Evolutionary conservation across 2,329 filamentous ascomycete species (phyloP), one percentile per base, ranked within the genome.

Genomic region (Sporothrix brunneoviolacea): DNA sequence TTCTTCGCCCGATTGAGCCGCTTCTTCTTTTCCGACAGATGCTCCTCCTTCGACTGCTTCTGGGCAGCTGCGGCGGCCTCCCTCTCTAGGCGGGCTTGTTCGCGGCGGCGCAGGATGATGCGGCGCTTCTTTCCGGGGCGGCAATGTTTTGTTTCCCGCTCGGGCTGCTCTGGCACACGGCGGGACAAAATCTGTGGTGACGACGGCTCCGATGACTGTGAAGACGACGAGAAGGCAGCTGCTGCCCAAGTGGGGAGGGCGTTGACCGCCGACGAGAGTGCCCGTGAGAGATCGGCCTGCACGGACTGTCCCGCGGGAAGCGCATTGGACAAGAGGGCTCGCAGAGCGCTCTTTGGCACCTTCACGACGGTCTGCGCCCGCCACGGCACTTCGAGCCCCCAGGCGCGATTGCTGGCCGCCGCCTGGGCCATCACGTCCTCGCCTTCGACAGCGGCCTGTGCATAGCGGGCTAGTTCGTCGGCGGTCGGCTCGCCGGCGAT

Each of bases 311-410:
- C 46, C 16, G 38, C 21, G 4, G 56, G 28, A 48, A 56, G 18
- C 4, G 52, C 49, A 13, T 55, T 52, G 13, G 51, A 45, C 5
- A 58, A 39, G 15, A 58, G 56, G 3, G 48, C 48, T 45, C 36
- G 51, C 54, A 57, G 22, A 6, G 39, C 42, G 50, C 9, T 52
- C n/a, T n/a, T 35, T 9, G 59, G 63, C n/a, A 69, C 59, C 1
- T 58, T 63, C 28, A 80, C 65, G 27, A 64, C 67, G 4, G 65
- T 71, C 13, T 50, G 52, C 9, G 82, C 77, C 50, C 72, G 72
- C 81, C 81, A 84, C 2, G 80, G 79, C 57, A 78, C 68, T 62
- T 83, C 79, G 37, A 79, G 62, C 0, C 80, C 80, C 79, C 79
- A 83, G 7, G 69, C 68, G 72, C 37, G 30, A 18, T 67, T 57